Evolutionary conservation across 805 yeast genomes (phyloP), one percentile per base, ranked within the genome.

Genomic region (Tetrapisispora pingtungensis): DNA sequence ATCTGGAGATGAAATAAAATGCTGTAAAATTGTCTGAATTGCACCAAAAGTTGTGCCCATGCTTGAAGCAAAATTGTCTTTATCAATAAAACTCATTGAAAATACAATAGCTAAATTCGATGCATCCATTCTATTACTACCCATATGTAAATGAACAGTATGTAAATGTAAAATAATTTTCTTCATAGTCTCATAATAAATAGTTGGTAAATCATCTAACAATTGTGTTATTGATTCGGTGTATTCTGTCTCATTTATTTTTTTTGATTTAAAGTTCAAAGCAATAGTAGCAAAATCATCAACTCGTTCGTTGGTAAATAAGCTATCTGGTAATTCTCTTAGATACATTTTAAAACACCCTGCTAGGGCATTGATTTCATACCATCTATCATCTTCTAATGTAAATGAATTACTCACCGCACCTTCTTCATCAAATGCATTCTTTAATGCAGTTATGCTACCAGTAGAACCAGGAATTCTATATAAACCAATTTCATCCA

Each of bases 61-160:
- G 38, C 71, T 66, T 15, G 55, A 55, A 14, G 70, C 70, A 30
- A 69, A 51, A 47, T 64, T 66, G 33, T 67, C 73, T 52, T 67
- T 71, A 50, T 68, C 64, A 51, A 77, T 61, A 52, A 77, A 74
- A 62, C 80, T 75, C 79, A 78, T 78, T 4, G 81, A 72, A 55
- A 90, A 82, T 7, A 90, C 96, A 44, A 94, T 90, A 4, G 96
- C 95, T 56, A 90, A 66, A 58, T 90, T 90, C 1, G 87, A 80
- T 3, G 95, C 77, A 45, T 82, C 85, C 97, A 90, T 90, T 59
- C 80, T 80, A 65, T 90, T 90, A 39, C 66, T 67, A 10, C 75
- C 79, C 37, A 81, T 79, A 56, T 78, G 79, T 46, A 73, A 73
- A 44, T 83, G 80, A 20, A 90, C 81, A 51, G 72, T 73, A 50